Base-by-base conservation (phyloP, 1,284 basidiomycete species). In the Trametes polyzona region DNA sequence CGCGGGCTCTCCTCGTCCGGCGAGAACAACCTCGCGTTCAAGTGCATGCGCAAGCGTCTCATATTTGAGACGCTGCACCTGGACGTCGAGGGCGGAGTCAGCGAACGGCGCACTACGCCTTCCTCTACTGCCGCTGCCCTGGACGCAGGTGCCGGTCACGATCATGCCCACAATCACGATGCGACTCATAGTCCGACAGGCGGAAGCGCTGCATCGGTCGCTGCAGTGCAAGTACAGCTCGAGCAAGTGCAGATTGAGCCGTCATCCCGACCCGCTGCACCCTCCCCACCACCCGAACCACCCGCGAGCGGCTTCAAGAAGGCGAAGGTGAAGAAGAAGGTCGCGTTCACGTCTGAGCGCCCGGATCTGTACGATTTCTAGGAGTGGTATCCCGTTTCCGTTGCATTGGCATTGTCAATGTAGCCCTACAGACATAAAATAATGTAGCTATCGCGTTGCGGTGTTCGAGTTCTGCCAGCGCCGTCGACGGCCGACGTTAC, bases 1-100 rank as follows among this genome's bases (percentile, higher is more conserved):
- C 87, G 92, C 16, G 93, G 92, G 10, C 74, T 93, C 41, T 79
- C 79, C 2, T 78, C 83, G 44, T 82, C 77, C 44, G 78, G 77
- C 24, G 95, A 98, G 73, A 98, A 98, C 73, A 98, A 98, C 67
- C 81, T 99, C 16, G 95, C 92, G 6, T 99, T 98, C 82, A 93
- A 90, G 71, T 92, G 95, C 66, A 96, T 90, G 67, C 80, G 96
- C 59, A 95, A 93, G 70, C 76, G 92, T 35, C 78, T 98, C 47
- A 79, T 96, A 21, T 85, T 98, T 63, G 96, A 98, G 76, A 98
- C 95, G 21, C 77, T 98, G 56, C 94, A 97, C 75, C 79, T 98
- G 11, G 96, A 96, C 68, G 82, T 95, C 4, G 95, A 97, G 70
- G 96, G 95, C 10, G 95, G 95, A 5, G 88, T 94, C 5, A 83